Evolutionary conservation across 2,329 filamentous ascomycete genomes (phyloP), one percentile per base, ranked within the genome.

Genomic region (Aspergillus ustus): DNA sequence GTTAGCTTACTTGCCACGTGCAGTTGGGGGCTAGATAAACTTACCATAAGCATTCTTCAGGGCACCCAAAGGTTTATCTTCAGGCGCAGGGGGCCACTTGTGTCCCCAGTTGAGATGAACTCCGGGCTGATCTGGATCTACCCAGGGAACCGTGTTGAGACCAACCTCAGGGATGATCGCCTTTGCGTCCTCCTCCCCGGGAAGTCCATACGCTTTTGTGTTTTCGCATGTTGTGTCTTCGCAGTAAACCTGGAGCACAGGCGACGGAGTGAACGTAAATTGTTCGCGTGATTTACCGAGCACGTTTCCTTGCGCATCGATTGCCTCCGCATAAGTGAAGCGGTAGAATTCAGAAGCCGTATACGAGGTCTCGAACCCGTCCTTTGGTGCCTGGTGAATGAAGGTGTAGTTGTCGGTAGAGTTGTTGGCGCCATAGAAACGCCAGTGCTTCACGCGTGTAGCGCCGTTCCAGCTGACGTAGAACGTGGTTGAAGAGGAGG

Each of bases 381-480:
- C 67, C 64, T 77, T 80, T 37, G 59, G 48, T 1, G 72, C 66
- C 45, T 72, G 64, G 13, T 67, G 65, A 15, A 79, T 61, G 40
- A 73, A 57, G 4, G 52, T 68, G 59, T 69, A 80, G 6, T 74
- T 72, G 2, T 72, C 73, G 0, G 73, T 72, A 40, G 63, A 66
- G 59, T 77, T 69, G 44, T 60, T 60, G 7, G 73, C 53, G 31
- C 73, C 75, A 65, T 74, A 77, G 63, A 79, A 74, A 6, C 70
- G 67, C 75, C 76, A 79, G 43, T 60, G 62, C 19, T 69, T 63
- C 20, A 79, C 73, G 37, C 74, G 74, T 7, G 77, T 79, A 7
- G 77, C 77, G 8, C 77, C 77, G 45, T 79, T 79, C 76, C 77
- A 79, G 62, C 76, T 78, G 11, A 73, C 76, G 53, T 79, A 79